Conservation (phyloP, 1,139 yeast species). For the Sugiyamaella paludigena region DNA sequence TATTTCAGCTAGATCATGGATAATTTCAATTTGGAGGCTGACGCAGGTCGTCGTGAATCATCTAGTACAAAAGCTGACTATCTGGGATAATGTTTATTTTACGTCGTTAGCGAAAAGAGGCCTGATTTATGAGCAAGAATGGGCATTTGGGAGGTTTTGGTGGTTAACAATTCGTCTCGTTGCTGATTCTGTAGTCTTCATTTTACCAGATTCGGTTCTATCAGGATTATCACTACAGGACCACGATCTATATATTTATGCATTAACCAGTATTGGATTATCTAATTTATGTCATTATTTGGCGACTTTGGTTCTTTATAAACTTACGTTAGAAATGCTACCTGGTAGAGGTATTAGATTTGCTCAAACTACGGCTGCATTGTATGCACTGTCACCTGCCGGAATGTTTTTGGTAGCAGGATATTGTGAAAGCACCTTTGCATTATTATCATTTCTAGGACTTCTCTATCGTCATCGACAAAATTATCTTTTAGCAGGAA, state of each 20-base stretch:
- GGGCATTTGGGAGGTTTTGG: slow-evolving; percentile 86
- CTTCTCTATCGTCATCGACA: slow-evolving; percentile 45
- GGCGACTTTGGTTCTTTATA: slow-evolving; percentile 52
- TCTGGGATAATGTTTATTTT: slow-evolving; percentile 89
- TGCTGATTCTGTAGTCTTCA: slow-evolving; percentile 11
- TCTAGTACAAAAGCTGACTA: slow-evolving; percentile 41
- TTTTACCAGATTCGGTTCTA: slow-evolving; percentile 5
- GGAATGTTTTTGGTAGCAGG: slow-evolving; percentile 75
- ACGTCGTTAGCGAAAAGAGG: slow-evolving; percentile 53
- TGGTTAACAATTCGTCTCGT: slow-evolving; percentile 47
- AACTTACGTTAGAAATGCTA: slow-evolving; percentile 40
- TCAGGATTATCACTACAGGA: slow-evolving; percentile 2
- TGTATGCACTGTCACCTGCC: slow-evolving; percentile 68
- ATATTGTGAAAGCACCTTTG: slow-evolving; percentile 75
- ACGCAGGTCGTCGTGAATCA: not conserved
- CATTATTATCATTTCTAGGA: slow-evolving; percentile 61
- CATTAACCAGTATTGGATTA: slow-evolving; percentile 46
- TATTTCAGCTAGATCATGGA: not conserved
- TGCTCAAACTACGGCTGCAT: slow-evolving; percentile 44
- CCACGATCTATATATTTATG: slow-evolving; percentile 43
- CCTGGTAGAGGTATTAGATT: slow-evolving; percentile 24
- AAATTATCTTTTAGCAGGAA: slow-evolving; percentile 55
- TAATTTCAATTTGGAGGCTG: not conserved
- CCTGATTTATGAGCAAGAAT: slow-evolving; percentile 73
- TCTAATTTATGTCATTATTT: slow-evolving; percentile 55